Evolutionary conservation across 192 early-diverging fungal genomes (phyloP).

Genomic region (Geranomyces michiganensis): DNA sequence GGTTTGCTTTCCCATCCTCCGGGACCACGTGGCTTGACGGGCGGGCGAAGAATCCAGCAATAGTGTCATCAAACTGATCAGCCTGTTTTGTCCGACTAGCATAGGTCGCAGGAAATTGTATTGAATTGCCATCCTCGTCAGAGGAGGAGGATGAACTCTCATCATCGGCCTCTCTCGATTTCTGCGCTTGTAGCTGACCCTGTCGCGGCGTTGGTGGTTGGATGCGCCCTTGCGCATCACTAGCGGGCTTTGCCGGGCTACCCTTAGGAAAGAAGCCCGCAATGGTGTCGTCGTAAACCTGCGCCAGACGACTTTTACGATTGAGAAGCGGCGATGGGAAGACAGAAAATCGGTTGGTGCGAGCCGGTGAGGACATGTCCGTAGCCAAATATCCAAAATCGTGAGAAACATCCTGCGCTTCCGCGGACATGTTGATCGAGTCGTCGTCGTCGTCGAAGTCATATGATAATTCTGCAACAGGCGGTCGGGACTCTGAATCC

Average conservation of each 20-base stretch:
- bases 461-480: background rate
- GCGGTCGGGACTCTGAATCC: background rate
- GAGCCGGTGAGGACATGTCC: background rate
- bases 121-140: background rate
- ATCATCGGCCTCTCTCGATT: background rate
- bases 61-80: constrained; percentile 6
- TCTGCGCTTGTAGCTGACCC: background rate
- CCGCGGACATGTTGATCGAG: constrained; percentile 4
- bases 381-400: background rate
- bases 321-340: background rate
- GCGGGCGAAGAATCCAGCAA: background rate
- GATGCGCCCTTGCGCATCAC: background rate
- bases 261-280: constrained; percentile 16
- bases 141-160: background rate
- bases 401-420: background rate
- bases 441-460: constrained; percentile 7
- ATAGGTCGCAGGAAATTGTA: background rate
- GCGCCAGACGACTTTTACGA: background rate
- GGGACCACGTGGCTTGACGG: background rate
- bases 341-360: background rate
- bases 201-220: background rate
- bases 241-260: background rate
- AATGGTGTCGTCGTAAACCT: constrained; percentile 14
- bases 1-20: background rate
- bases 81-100: background rate